Base-by-base conservation (phyloP, 1,139 yeast genomes). In the Arxiozyma telluris region DNA sequence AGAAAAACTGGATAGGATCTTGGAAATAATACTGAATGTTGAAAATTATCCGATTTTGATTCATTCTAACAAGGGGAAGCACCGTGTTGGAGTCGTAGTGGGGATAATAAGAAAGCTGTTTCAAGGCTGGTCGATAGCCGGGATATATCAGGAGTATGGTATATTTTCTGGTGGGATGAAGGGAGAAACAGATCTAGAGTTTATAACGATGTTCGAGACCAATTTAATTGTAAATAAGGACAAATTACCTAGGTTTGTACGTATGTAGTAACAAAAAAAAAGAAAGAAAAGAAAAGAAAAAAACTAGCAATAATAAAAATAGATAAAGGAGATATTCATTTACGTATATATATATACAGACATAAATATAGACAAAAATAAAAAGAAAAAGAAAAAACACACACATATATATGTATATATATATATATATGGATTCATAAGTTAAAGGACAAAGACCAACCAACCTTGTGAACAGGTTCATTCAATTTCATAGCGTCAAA, bases 391-490 rank as follows among this genome's bases (percentile, higher is more conserved):
- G 6, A 6, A 23, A 23, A 23, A 23, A 23, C 4, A 23, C 6
- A 27, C 11, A 8, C 11, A 27, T 27, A 23, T 6, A 23, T 23
- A 23, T 6, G 6, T 23, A 23, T 6, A 23, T 23, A 23, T 9
- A 8, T 8, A 27, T 8, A 27, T 27, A 27, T 8, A 27, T 34
- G 27, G 6, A 34, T 21, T 73, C 84, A 89, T 72, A 96, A 94
- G 67, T 93, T 78, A 79, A 91, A 91, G 63, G 96, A 82, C 75
- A 93, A 81, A 58, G 96, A 88, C 79, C 88, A 81, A 76, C 98
- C 98, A 70, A 93, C 81, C 84, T 94, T 91, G 84, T 93, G 98
- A 70, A 94, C 96, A 64, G 97, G 90, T 80, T 91, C 97, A 73
- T 90, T 85, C 72, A 93, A 82, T 77, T 93, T 88, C 77, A 90